These are phyloP conservation scores for Stagonosporopsis cucurbitacearum DNA, from an alignment of 2,329 filamentous ascomycete genomes.

Conservation along the genomic window DNA sequence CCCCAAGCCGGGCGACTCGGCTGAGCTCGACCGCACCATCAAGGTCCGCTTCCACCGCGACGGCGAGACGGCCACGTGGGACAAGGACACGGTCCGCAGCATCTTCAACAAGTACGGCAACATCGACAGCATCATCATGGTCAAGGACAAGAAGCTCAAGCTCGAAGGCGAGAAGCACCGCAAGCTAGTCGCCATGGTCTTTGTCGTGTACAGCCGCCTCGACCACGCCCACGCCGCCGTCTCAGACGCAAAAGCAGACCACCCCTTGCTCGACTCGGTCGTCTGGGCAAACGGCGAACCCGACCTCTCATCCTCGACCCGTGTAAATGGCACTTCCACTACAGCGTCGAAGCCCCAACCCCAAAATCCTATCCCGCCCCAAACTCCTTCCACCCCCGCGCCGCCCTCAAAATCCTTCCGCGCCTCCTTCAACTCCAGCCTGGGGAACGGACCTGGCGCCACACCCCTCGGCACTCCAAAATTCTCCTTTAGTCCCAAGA, in stretches of 20 bases:
- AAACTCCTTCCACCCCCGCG: not conserved
- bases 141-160: conserved; percentile 63
- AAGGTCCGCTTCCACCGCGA: conserved; percentile 63
- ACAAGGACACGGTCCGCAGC: conserved; percentile 54
- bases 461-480: conserved; percentile 45
- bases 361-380: not conserved
- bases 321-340: not conserved
- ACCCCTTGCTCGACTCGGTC: conserved; percentile 60
- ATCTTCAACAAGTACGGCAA: conserved; percentile 63
- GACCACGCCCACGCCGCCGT: conserved; percentile 65
- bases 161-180: conserved; percentile 59
- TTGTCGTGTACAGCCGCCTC: conserved; percentile 64
- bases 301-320: conserved; percentile 44
- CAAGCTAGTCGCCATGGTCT: conserved; percentile 59
- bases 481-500: conserved; percentile 52
- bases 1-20: conserved; percentile 45
- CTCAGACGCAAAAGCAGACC: conserved; percentile 57
- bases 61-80: conserved; percentile 52
- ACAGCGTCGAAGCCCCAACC: not conserved
- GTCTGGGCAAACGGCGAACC: conserved; percentile 63
- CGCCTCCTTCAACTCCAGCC: conserved; percentile 28
- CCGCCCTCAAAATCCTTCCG: conserved; percentile 39
- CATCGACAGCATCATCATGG: conserved; percentile 61
- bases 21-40: conserved; percentile 63
- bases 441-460: not conserved